phyloP scores from a whole-genome alignment of 331 rosid species.

The Acacia pycnantha region DNA sequence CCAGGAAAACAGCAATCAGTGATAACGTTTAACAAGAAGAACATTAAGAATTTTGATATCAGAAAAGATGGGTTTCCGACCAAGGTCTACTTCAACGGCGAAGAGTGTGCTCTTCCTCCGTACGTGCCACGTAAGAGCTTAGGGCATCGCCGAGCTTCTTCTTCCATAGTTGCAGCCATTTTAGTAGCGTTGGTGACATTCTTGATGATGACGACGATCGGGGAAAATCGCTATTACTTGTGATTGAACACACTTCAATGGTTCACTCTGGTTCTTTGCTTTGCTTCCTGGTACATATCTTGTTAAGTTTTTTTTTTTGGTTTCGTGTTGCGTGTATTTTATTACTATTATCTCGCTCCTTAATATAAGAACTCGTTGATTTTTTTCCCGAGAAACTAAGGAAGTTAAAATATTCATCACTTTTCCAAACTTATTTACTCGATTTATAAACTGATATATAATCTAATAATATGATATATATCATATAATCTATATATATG shows the following conservation, averaged over 20 bases:
- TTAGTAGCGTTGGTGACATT: constrained; percentile 28
- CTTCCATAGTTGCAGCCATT: constrained; percentile 8
- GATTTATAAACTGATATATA: too few species aligned
- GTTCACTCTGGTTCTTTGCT: background rate
- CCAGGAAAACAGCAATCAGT: constrained; percentile 95
- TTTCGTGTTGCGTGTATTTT: background rate
- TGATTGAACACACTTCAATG: background rate
- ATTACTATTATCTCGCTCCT: too few species aligned
- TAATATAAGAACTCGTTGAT: too few species aligned
- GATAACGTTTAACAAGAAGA: constrained; percentile 62
- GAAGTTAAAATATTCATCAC: too few species aligned
- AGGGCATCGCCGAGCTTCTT: constrained; percentile 4
- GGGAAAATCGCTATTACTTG: background rate
- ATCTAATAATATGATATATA: too few species aligned
- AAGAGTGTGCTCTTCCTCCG: constrained; percentile 77
- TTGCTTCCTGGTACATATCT: background rate
- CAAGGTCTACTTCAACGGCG: constrained; percentile 80
- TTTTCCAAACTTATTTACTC: too few species aligned
- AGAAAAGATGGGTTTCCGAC: constrained; percentile 67
- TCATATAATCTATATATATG: too few species aligned
- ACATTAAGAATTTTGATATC: constrained; percentile 36
- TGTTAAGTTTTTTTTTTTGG: background rate
- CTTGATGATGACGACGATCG: constrained; percentile 24
- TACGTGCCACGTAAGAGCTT: constrained; percentile 30
- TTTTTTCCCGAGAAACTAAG: too few species aligned